Base-by-base conservation (phyloP, 176 grass and related monocot species). In the Triticum dicoccoides region DNA sequence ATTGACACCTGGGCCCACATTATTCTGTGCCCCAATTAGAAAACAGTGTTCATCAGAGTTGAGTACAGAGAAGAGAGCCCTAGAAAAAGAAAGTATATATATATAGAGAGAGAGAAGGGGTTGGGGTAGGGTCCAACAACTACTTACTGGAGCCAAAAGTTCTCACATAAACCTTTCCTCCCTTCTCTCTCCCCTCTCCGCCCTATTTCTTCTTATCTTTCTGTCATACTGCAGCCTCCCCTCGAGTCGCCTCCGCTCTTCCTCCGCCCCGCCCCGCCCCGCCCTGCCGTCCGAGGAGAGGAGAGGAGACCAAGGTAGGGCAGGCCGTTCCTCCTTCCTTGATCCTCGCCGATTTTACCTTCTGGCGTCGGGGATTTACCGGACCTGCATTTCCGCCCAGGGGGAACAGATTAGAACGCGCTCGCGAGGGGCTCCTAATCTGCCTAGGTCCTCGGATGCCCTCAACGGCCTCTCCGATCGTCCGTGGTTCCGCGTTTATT, bases 141-240 rank as follows among this genome's bases (percentile, higher is more conserved):
- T 54, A 39, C 49, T 68, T 52, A 39, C 49, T 69, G 45, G 29
- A 34, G 63, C 64, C n/a, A 72, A 79, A 73, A 80, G 84, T 61
- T 84, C 47, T 37, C 75, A 69, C 89, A 69, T 87, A 91, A 91
- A 91, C 81, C 81, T 54, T 35, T 85, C 78, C 62, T 30, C 8
- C 9, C 62, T 30, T n/a, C 5, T 35, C 5, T 35, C 61, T 38
- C 13, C n/a, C 12, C 2, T 15, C 52, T 12, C 21, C 59, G 44
- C 38, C 59, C 70, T 82, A 72, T 81, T 91, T 88, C 76, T 87
- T 84, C 68, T 58, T 42, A 21, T 88, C 86, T 77, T 81, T 71
- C 78, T 61, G 20, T 58, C 70, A 77, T 64, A 17, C n/a, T 5
- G 52, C 65, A 4, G 82, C 27, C 84, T 54, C 51, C 54, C 54